Base-by-base conservation (phyloP, 2,329 filamentous ascomycete genomes). In the Alternaria arbusti region DNA sequence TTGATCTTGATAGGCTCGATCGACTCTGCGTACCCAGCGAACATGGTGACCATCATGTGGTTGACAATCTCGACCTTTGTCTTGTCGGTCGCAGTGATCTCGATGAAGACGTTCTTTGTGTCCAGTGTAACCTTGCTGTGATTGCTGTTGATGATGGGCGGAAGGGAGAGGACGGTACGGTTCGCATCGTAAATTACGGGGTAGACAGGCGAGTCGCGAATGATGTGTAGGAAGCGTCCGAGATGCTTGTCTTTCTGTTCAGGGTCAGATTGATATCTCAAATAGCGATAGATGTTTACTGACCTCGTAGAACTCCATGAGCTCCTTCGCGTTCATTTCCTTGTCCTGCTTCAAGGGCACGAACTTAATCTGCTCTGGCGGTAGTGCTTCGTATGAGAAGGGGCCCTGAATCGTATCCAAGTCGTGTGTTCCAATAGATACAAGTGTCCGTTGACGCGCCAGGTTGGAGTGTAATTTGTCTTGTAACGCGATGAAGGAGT, bases 381-480 rank as follows among this genome's bases (percentile, higher is more conserved):
- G 86, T 30, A 95, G 87, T 17, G 96, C 96, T 82, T 98, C 95
- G 78, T 99, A 99, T 61, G 93, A 94, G 87, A 99, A 99, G 50
- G 96, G 96, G 0, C 94, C 96, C 81, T 97, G 85, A 73, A 99
- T 85, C 17, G 93, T 97, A 78, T 98, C 94, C 68, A 98, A 85
- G 79, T 99, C 95, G 81, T 99, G 96, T 4, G 96, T 99, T 72
- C 96, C 96, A 77, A 99, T 97, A 22, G 95, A 92, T n/a, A 97
- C 95, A 50, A 99, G 84, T 1, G 95, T 97, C 74, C 96, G 86
- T 81, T 98, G 92, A 66, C 96, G 89, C 52, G 96, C 96, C 70
- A 99, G 85, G 78, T 99, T 99, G 80, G 95, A 91, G 84, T 99
- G 96, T 51, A 99, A 88, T 85, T 99, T 99, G 84, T 99, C 96